A percentile compares a stretch with the other conserved stretches of the same genome.
Conservation (phyloP, 2,329 filamentous ascomycete genomes). For the Acrodontium crateriforme region DNA sequence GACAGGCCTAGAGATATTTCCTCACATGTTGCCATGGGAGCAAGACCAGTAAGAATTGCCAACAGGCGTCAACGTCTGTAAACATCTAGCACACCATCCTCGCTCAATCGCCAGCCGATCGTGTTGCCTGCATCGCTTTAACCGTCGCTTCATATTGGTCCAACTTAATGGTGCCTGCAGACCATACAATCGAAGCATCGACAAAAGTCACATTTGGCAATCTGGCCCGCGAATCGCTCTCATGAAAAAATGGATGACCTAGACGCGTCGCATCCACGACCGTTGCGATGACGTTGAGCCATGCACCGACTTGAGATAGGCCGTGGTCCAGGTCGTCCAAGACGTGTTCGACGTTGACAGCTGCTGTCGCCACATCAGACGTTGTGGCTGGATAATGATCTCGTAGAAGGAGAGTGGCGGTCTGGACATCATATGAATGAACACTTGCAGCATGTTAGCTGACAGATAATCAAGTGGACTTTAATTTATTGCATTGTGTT, state of each 20-base stretch:
- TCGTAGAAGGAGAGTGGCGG: constrained; percentile 51
- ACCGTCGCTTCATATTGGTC: constrained; percentile 55
- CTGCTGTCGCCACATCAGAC: constrained; percentile 29
- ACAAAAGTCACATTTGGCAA: constrained; percentile 28
- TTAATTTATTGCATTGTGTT: constrained; percentile 1
- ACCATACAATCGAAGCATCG: constrained; percentile 67
- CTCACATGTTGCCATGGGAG: constrained; percentile 15
- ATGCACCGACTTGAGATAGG: constrained; percentile 59
- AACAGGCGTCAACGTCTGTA: no score
- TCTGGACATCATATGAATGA: constrained; percentile 40
- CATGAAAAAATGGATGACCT: not conserved
- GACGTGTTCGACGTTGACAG: constrained; percentile 59
- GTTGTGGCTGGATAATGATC: constrained; percentile 45
- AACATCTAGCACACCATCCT: no score
- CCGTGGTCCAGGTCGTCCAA: constrained; percentile 50
- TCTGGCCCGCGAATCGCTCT: constrained; percentile 1
- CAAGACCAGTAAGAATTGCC: no score
- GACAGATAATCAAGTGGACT: constrained; percentile 1
- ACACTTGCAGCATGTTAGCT: constrained; percentile 33
- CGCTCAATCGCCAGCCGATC: not conserved
- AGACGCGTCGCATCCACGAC: constrained; percentile 11
- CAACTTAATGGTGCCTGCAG: constrained; percentile 58
- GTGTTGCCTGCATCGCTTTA: constrained; percentile 7
- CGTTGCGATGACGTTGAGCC: constrained; percentile 84
- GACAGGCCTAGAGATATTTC: constrained; percentile 14